phyloP scores from a whole-genome alignment of 257 asterid species.

The Nicotiana benthamiana region DNA sequence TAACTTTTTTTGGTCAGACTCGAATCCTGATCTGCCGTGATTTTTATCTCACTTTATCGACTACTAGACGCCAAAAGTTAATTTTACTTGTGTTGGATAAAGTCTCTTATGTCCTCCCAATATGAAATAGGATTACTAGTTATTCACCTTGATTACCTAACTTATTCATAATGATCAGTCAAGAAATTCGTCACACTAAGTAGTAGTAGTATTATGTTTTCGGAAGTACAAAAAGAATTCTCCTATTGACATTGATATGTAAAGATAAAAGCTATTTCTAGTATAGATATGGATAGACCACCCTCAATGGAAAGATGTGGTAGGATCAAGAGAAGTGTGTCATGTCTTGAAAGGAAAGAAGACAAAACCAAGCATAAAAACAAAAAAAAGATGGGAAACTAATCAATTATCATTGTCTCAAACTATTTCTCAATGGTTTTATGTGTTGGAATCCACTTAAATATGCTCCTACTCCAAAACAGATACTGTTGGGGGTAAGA shows the following conservation, averaged over 20 bases:
- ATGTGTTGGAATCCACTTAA: conserved; percentile 3
- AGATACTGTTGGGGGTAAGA: neutral
- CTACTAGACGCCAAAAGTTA: neutral
- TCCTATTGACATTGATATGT: neutral
- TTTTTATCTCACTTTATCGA: neutral
- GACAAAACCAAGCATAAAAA: neutral
- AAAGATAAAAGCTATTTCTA: neutral
- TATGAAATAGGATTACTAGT: neutral
- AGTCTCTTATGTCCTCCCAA: neutral
- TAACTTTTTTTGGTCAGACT: neutral
- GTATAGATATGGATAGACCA: neutral
- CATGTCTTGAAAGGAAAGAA: neutral
- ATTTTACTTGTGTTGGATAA: neutral
- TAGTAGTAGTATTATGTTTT: too few relatives aligned
- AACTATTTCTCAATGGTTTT: neutral
- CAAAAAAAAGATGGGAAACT: neutral
- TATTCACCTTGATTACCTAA: neutral
- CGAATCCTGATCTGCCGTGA: neutral
- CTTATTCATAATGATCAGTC: neutral
- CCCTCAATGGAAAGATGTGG: neutral
- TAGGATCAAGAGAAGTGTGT: neutral
- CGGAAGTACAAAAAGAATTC: neutral
- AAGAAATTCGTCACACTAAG: neutral
- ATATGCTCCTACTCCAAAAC: neutral
- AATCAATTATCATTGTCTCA: neutral